Evolutionary conservation across 306 rosid genomes (phyloP).

Genomic region (Corylus americana): DNA sequence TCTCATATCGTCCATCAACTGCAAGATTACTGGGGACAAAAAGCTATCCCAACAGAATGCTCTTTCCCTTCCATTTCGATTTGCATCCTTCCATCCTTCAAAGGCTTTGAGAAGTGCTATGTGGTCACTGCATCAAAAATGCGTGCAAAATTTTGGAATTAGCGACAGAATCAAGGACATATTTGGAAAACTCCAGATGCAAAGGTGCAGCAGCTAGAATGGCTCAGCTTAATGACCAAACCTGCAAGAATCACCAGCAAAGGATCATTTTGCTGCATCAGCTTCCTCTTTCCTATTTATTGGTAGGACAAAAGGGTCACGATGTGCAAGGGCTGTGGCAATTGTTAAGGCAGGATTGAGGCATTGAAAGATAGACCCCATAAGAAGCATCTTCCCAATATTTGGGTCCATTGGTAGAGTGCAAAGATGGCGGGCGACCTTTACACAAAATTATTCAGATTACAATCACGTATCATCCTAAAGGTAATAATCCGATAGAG

Average conservation of each 20-base stretch:
- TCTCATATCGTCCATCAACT: too few species aligned
- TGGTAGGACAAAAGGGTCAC: slow-evolving; percentile 95
- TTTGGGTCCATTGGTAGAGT: slow-evolving; percentile 96
- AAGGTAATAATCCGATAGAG: slow-evolving; percentile 27
- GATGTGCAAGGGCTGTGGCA: slow-evolving; percentile 94
- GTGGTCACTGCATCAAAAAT: slow-evolving; percentile 39
- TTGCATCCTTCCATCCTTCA: too few species aligned
- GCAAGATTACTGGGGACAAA: too few species aligned
- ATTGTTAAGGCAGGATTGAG: slow-evolving; percentile 89
- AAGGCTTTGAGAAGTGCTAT: too few species aligned
- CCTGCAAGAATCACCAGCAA: slow-evolving; percentile 97
- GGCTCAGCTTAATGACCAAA: slow-evolving; percentile 27
- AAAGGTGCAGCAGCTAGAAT: slow-evolving; percentile 11
- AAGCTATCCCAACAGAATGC: too few species aligned
- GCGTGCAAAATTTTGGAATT: slow-evolving; percentile 22
- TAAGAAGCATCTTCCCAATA: slow-evolving; percentile 96
- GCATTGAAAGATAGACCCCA: slow-evolving; percentile 98
- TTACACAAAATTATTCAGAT: slow-evolving; percentile 28
- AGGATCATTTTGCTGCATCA: slow-evolving; percentile 75
- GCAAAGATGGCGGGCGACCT: too few species aligned
- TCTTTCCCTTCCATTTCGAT: too few species aligned
- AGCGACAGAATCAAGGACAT: slow-evolving; percentile 15
- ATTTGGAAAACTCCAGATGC: slow-evolving; percentile 7
- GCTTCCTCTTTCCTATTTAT: slow-evolving; percentile 89
- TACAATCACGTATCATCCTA: slow-evolving; percentile 13